Evolutionary conservation across 2,329 filamentous ascomycete species (phyloP), one percentile per base, ranked within the genome.

Genomic region (Colletotrichum abscissum): DNA sequence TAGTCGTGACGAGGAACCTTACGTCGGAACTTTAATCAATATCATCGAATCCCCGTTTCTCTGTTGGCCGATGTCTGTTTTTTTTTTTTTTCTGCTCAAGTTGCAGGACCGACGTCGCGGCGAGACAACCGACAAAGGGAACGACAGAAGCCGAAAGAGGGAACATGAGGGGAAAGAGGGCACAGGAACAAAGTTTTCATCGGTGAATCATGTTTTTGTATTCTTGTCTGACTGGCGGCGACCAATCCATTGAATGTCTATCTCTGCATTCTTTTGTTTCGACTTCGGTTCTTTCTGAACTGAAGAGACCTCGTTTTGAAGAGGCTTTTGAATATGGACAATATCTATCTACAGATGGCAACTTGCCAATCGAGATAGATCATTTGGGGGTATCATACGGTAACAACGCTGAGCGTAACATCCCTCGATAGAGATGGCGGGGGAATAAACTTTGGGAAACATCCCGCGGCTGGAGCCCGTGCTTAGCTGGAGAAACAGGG

Each of bases 311-410:
- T 64, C 46, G 16, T n/a, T 9, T 19, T 6, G 4, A 55, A 35
- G 60, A 54, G 60, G 28, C 28, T 35, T 26, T 1, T n/a, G 8
- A 12, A 4, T 19, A 33, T 38, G 12, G 49, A 46, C 16, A n/a
- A 14, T 19, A 8, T 24, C 38, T 57, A 38, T 64, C 66, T 30
- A 64, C 33, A 16, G 42, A 49, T 55, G 56, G 46, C 30, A 59
- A 33, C 35, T 64, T 69, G 69, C 22, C 49, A 24, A 42, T 69
- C 26, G 33, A 55, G 58, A 70, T 46, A 38, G 56, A 22, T 35
- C 24, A 70, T 33, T 16, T 35, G 59, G 60, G 70, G 71, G 71
- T 73, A 73, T 73, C 71, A 73, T 62, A 70, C 56, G 60, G 62
- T 73, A 54, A 57, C 28, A 49, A 65, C 55, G 59, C 54, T 30